A percentile compares a stretch with the other conserved stretches of the same genome.
phyloP scores from a whole-genome alignment of 345 rosid species.

The Melaleuca quinquenervia region DNA sequence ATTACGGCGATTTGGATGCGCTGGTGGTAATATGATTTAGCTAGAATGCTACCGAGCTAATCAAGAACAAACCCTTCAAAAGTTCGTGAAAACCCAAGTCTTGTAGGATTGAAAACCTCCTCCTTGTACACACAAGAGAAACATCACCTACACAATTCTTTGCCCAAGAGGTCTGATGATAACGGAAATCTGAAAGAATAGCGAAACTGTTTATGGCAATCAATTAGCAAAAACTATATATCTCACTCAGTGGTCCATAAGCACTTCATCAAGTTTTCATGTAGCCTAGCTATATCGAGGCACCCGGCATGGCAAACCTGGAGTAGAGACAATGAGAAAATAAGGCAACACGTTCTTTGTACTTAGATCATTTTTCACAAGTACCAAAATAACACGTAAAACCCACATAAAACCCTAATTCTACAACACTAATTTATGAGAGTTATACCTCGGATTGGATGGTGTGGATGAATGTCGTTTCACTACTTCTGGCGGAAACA shows the following conservation, averaged over 20 bases:
- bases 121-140: background rate
- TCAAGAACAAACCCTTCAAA: background rate
- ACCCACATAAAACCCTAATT: background rate
- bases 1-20: background rate
- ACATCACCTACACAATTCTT: background rate
- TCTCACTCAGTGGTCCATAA: background rate
- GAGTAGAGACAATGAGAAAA: background rate
- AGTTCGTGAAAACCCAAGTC: background rate
- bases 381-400: background rate
- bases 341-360: background rate
- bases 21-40: background rate
- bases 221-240: background rate
- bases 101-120: background rate
- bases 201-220: background rate
- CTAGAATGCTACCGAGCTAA: background rate
- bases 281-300: slow-evolving; percentile 2
- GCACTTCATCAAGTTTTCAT: slow-evolving; percentile 8
- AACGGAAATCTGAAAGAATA: background rate
- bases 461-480: slow-evolving; percentile 23
- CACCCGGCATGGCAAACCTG: slow-evolving; percentile 5
- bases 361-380: background rate
- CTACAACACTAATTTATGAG: background rate
- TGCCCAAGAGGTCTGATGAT: background rate
- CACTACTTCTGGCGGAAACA: slow-evolving; percentile 34
- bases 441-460: slow-evolving; percentile 45